Evolutionary conservation across 345 rosid genomes (phyloP).

Genomic region (Limnanthes douglasii): DNA sequence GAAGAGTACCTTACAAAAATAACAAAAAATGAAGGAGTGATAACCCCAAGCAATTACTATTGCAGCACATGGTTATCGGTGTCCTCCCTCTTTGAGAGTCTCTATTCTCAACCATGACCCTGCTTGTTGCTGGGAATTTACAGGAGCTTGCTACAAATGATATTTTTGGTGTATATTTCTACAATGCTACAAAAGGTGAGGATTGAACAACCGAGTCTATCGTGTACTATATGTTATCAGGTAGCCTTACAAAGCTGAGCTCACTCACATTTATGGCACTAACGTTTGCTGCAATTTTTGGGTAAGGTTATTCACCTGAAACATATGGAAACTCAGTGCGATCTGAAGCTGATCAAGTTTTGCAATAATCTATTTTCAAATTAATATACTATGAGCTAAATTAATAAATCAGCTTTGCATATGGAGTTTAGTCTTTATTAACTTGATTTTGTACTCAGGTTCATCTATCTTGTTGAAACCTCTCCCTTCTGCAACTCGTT

Average conservation of each 20-base stretch:
- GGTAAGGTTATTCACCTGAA: conserved; percentile 37
- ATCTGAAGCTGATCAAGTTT: background rate
- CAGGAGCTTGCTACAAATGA: conserved; percentile 40
- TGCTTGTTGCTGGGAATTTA: conserved; percentile 32
- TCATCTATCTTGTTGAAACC: conserved; percentile 65
- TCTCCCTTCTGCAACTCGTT: conserved; percentile 52
- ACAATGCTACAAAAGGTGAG: conserved; percentile 81
- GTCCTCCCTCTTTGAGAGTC: conserved; percentile 61
- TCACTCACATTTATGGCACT: conserved; percentile 90
- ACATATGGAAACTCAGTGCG: background rate
- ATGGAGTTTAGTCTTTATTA: too few species aligned
- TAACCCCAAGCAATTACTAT: too few species aligned
- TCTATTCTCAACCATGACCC: conserved; percentile 62
- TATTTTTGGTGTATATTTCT: conserved; percentile 64
- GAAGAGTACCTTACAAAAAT: too few species aligned
- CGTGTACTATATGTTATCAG: conserved; percentile 17
- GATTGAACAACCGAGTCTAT: conserved; percentile 2
- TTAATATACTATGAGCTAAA: conserved; percentile 4
- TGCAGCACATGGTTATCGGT: conserved; percentile 88
- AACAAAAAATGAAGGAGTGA: conserved; percentile 2
- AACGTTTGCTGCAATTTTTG: conserved; percentile 83
- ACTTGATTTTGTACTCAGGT: too few species aligned
- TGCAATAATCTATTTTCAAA: background rate
- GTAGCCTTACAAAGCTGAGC: conserved; percentile 82
- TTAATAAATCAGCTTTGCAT: too few species aligned